Base-by-base conservation (phyloP, 768 basidiomycete species). In the Rhodosporidiobolus odoratus region DNA sequence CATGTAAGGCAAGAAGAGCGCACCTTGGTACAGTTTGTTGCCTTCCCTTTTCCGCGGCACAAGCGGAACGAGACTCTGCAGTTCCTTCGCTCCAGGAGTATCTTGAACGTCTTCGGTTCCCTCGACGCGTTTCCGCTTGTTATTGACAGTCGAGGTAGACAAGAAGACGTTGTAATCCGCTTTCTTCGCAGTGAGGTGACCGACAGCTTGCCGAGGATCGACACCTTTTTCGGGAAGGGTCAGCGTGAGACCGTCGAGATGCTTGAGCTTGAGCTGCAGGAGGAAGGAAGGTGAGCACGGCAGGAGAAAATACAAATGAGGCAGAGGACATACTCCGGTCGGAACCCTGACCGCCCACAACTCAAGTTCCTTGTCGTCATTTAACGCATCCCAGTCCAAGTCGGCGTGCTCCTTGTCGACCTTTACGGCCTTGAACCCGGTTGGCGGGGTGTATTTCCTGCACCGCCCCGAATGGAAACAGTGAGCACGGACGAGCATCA, bases 21-120 rank as follows among this genome's bases (percentile, higher is more conserved):
- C 52, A 71, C 73, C 73, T n/a, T 58, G 54, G 57, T 53, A 74
- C 15, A 74, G 73, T 37, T 71, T 68, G 66, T 71, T 69, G 10
- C 60, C 66, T 13, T 45, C 45, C 10, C 47, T 59, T 35, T 71
- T 67, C 30, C 70, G 61, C 48, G 73, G 73, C 23, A 74, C 27
- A 7, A 74, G 43, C 23, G 73, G 66, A 1, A 74, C 60, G 40
- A 71, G 40, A 4, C 41, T 35, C 19, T 64, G 53, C 40, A 74
- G 52, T 35, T 74, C 73, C 2, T 59, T 50, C 19, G 56, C 56
- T 3, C 66, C 66, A 1, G 35, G n/a, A 7, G 30, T 21, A 8
- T 25, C 34, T 3, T n/a, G 58, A 19, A 12, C 53, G 35, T 50
- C 66, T 16, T 56, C 58, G 6, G 45, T 53, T 2, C 3, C 47